Percentiles rank a stretch among this genome's conserved stretches.
phyloP scores from a whole-genome alignment of 2,329 filamentous ascomycete genomes.

The Fusarium albosuccineum region DNA sequence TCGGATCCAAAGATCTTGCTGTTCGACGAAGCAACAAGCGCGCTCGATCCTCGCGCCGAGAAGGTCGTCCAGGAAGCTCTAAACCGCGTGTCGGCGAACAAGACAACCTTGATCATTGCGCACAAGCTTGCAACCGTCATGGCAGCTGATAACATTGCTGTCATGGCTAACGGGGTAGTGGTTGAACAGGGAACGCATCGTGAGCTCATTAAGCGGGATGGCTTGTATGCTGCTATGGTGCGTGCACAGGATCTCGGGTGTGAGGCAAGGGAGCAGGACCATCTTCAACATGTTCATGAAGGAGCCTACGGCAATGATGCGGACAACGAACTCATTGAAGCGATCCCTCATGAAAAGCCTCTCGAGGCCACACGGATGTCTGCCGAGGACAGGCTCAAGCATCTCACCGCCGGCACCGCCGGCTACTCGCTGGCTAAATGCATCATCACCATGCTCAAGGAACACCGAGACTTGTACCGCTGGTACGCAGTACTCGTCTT shows the following conservation, averaged over 20 bases:
- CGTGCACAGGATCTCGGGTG: constrained; percentile 47
- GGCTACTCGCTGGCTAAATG: not conserved
- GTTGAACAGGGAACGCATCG: constrained; percentile 68
- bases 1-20: constrained; percentile 65
- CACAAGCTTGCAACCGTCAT: constrained; percentile 64
- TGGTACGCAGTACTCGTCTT: constrained; percentile 1
- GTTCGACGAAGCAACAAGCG: constrained; percentile 75
- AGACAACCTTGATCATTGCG: constrained; percentile 71
- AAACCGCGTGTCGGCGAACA: constrained; percentile 62
- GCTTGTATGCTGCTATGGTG: constrained; percentile 64
- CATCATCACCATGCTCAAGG: not conserved
- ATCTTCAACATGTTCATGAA: not conserved
- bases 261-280: not conserved
- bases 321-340: not conserved
- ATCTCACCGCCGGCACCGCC: not conserved
- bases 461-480: not conserved
- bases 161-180: constrained; percentile 68
- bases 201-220: constrained; percentile 60
- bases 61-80: constrained; percentile 66
- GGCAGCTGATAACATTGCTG: constrained; percentile 61
- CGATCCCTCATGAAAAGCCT: too few species aligned
- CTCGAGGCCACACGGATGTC: too few species aligned
- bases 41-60: constrained; percentile 57
- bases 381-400: not conserved
- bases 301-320: not conserved